These are phyloP conservation scores for Zygosaccharomyces rouxii DNA, from an alignment of 805 yeast species.

Conservation along the genomic window DNA sequence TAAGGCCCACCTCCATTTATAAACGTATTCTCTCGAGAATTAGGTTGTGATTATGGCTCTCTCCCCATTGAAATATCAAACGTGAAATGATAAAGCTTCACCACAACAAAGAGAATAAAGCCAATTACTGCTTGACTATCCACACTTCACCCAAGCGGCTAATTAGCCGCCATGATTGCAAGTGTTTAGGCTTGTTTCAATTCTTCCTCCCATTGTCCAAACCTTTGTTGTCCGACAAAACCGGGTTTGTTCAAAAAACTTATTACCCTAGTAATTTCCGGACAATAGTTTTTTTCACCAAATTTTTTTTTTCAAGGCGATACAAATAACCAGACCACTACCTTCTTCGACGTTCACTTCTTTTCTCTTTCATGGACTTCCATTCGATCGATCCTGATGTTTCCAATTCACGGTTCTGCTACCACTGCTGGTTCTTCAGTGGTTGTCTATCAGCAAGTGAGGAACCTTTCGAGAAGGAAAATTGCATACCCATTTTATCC, in stretches of 20 bases:
- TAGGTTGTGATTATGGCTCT: no score
- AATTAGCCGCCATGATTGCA: neutral
- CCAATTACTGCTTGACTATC: no score
- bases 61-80: no score
- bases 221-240: neutral
- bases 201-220: neutral
- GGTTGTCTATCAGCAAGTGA: slow-evolving; percentile 35
- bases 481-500: slow-evolving; percentile 53
- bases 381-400: slow-evolving; percentile 5
- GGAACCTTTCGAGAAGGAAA: slow-evolving; percentile 47
- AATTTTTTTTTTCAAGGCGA: neutral
- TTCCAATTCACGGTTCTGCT: slow-evolving; percentile 6
- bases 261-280: neutral
- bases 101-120: neutral
- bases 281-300: neutral
- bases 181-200: neutral
- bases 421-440: slow-evolving; percentile 8
- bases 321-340: neutral
- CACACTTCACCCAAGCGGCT: neutral
- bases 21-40: no score
- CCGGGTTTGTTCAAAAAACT: neutral
- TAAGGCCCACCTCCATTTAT: no score
- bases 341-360: neutral
- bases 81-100: no score
- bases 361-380: neutral